A percentile compares a stretch with the other conserved stretches of the same genome.
Conservation (phyloP, 108 stramenopile genomes). For the Cyclotella kingstonii region DNA sequence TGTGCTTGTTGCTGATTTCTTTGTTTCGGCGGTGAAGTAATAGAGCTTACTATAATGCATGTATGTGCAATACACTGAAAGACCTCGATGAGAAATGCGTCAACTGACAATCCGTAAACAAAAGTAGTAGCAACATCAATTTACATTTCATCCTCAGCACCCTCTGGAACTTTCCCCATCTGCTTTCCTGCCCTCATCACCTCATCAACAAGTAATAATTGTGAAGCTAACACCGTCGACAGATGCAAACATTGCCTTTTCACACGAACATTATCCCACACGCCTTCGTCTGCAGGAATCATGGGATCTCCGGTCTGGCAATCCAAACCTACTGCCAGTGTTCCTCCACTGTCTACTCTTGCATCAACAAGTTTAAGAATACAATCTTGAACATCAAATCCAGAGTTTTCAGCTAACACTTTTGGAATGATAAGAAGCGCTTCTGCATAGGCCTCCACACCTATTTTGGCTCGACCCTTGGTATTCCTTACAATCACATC, state of each 20-base stretch:
- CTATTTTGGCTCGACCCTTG: slow-evolving; percentile 92
- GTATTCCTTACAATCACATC: slow-evolving; percentile 60
- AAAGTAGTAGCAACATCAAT: neutral
- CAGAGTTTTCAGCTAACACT: slow-evolving; percentile 96
- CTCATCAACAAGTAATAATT: slow-evolving; percentile 97
- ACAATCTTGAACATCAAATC: slow-evolving; percentile 94
- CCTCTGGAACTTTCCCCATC: slow-evolving; percentile 83
- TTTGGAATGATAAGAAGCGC: slow-evolving; percentile 96
- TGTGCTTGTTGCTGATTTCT: no score
- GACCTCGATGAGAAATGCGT: no score
- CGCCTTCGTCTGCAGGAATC: slow-evolving; percentile 89
- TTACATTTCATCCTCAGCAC: slow-evolving; percentile 35
- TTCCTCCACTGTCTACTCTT: slow-evolving; percentile 48
- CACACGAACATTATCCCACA: slow-evolving; percentile 98
- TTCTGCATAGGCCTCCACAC: slow-evolving; percentile 96
- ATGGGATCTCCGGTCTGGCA: slow-evolving; percentile 92
- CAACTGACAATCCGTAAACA: neutral
- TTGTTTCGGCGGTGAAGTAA: no score
- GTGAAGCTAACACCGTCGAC: slow-evolving; percentile 94
- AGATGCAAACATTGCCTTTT: slow-evolving; percentile 95
- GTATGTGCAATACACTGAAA: no score
- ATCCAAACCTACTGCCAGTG: slow-evolving; percentile 90
- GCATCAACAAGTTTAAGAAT: slow-evolving; percentile 92
- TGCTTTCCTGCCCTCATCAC: slow-evolving; percentile 98
- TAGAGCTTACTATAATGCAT: no score